These are phyloP conservation scores for Cryptosporidium andersoni DNA, from an alignment of 169 alveolate genomes.

Conservation along the genomic window DNA sequence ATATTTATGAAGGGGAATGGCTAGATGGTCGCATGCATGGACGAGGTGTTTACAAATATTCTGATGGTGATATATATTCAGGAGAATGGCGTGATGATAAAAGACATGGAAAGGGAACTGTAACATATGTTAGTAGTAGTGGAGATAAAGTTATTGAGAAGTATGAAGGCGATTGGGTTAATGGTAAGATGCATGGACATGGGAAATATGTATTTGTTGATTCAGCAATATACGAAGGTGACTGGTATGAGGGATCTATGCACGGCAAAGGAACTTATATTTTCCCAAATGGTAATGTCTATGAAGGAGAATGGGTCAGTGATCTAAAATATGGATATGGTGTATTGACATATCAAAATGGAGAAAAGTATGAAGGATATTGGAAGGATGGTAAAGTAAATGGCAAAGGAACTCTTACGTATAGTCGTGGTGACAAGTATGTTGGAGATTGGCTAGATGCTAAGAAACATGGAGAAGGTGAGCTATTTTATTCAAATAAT, in stretches of 20 bases:
- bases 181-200: slow-evolving; percentile 92
- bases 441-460: slow-evolving; percentile 94
- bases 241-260: slow-evolving; percentile 94
- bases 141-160: slow-evolving; percentile 81
- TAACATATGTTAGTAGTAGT: slow-evolving; percentile 82
- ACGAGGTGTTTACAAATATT: slow-evolving; percentile 89
- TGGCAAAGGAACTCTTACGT: slow-evolving; percentile 91
- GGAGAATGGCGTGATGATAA: slow-evolving; percentile 94
- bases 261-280: slow-evolving; percentile 92
- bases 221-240: slow-evolving; percentile 94
- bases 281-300: slow-evolving; percentile 89
- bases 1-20: slow-evolving; percentile 96
- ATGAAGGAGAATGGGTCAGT: slow-evolving; percentile 95
- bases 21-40: slow-evolving; percentile 94
- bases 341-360: slow-evolving; percentile 85
- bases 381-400: slow-evolving; percentile 92
- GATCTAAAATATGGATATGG: slow-evolving; percentile 94
- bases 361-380: slow-evolving; percentile 92
- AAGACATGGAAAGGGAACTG: slow-evolving; percentile 93
- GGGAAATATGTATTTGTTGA: slow-evolving; percentile 91
- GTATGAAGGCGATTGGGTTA: slow-evolving; percentile 92
- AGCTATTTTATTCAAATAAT: slow-evolving; percentile 90
- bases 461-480: slow-evolving; percentile 93
- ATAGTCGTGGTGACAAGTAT: slow-evolving; percentile 89
- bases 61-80: slow-evolving; percentile 92